Evolutionary conservation across 2,329 filamentous ascomycete genomes (phyloP).

Genomic region (Apiospora phragmitis): DNA sequence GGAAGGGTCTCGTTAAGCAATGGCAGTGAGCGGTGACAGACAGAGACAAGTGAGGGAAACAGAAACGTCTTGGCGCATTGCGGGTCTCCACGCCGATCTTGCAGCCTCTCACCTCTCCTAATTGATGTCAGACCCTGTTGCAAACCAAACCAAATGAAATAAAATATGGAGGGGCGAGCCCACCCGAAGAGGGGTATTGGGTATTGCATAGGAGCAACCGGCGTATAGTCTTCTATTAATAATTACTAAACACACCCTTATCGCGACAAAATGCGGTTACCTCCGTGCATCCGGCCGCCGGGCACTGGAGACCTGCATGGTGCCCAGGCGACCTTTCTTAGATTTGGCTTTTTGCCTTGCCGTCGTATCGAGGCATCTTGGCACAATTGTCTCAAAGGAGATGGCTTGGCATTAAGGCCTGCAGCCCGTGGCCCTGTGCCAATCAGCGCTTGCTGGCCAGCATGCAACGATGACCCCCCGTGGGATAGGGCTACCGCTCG

Average conservation of each 20-base stretch:
- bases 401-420: not conserved
- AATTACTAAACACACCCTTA: constrained; percentile 7
- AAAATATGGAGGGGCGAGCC: not conserved
- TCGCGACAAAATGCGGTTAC: not conserved
- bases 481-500: not conserved
- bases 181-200: not conserved
- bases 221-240: constrained; percentile 6
- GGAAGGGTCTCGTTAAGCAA: not conserved
- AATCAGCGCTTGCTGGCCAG: not conserved
- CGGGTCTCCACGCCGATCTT: constrained; percentile 5
- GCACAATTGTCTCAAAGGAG: not conserved
- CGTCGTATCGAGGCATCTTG: constrained; percentile 1
- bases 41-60: not conserved
- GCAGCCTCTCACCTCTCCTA: not conserved
- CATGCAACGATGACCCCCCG: not conserved
- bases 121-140: not conserved
- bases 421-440: not conserved
- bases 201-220: not conserved
- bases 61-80: constrained; percentile 3
- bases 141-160: not conserved
- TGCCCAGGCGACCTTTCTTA: not conserved
- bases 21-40: not conserved
- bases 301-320: not conserved
- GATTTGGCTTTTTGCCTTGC: not conserved
- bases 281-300: constrained; percentile 3